Base-by-base conservation (phyloP, 2,329 filamentous ascomycete genomes). In the Monilinia laxa region DNA sequence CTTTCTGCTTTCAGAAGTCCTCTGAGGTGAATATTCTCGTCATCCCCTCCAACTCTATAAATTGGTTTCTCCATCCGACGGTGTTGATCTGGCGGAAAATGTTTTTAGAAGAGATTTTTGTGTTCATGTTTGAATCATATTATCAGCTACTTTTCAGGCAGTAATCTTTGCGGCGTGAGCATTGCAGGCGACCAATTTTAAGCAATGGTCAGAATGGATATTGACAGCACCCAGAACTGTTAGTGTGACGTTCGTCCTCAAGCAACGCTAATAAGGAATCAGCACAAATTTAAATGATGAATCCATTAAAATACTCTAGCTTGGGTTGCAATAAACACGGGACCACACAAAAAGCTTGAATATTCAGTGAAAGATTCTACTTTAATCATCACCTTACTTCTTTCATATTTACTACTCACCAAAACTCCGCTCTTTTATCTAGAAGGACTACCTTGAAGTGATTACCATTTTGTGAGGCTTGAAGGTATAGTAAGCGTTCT, bases 111-210 rank as follows among this genome's bases (percentile, higher is more conserved):
- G 2, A 1, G 3, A 23, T 2, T 23, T 49, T 5, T 10, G 11
- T 3, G 4, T 12, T 12, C 10, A 3, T 2, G n/a, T 23, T 51
- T 7, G 5, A 51, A 11, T 23, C 4, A 51, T 2, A 1, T 10
- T 51, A 0, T 38, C 31, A 11, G n/a, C 31, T 25, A 0, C 23
- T 12, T 6, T 6, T 12, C 2, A 18, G 3, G 9, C 1, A 12
- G 4, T 11, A 4, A 4, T 9, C 25, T 11, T 7, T 6, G 12
- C 11, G 7, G 14, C n/a, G 7, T 1, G 9, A 20, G 11, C n/a
- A 23, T 23, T 18, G 20, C 25, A 4, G 25, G 28, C 20, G 25
- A n/a, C 31, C 4, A 9, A 3, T n/a, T 1, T 35, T 25, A 16
- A 38, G n/a, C 20, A 11, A 18, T 20, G 11, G 7, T 47, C 4